These are phyloP conservation scores for Plectranthus barbatus DNA, from an alignment of 257 asterid genomes.

Conservation along the genomic window DNA sequence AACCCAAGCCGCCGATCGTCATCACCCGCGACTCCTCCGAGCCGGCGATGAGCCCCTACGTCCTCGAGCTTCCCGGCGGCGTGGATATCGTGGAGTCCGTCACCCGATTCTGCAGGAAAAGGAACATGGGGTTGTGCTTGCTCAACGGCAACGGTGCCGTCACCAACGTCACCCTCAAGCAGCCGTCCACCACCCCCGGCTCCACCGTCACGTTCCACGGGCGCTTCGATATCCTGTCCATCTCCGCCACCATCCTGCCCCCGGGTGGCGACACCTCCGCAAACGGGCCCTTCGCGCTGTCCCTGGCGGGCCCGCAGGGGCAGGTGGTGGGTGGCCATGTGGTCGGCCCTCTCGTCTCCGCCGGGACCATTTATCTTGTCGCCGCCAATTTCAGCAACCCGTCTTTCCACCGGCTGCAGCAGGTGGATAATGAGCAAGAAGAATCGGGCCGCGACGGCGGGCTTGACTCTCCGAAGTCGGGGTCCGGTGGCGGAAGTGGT, in stretches of 20 bases:
- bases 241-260: conserved; percentile 58
- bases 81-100: conserved; percentile 42
- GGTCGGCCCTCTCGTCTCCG: conserved; percentile 54
- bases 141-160: conserved; percentile 58
- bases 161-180: conserved; percentile 46
- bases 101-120: conserved; percentile 35
- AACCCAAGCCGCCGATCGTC: no score
- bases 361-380: conserved; percentile 48
- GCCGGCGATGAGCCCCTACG: conserved; percentile 64
- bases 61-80: conserved; percentile 54
- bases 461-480: neutral
- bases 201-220: conserved; percentile 71
- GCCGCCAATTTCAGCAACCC: conserved; percentile 64
- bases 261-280: conserved; percentile 4
- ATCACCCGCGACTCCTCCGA: conserved; percentile 35
- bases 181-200: conserved; percentile 59
- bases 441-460: conserved; percentile 23
- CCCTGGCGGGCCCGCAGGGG: conserved; percentile 75
- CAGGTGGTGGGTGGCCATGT: conserved; percentile 77
- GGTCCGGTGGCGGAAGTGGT: conserved; percentile 14
- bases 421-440: conserved; percentile 22
- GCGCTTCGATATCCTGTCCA: conserved; percentile 58
- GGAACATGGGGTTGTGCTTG: conserved; percentile 44
- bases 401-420: conserved; percentile 38
- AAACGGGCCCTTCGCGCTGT: conserved; percentile 41